Conservation (phyloP, 1,139 yeast species). For the Martiniozyma asiatica region DNA sequence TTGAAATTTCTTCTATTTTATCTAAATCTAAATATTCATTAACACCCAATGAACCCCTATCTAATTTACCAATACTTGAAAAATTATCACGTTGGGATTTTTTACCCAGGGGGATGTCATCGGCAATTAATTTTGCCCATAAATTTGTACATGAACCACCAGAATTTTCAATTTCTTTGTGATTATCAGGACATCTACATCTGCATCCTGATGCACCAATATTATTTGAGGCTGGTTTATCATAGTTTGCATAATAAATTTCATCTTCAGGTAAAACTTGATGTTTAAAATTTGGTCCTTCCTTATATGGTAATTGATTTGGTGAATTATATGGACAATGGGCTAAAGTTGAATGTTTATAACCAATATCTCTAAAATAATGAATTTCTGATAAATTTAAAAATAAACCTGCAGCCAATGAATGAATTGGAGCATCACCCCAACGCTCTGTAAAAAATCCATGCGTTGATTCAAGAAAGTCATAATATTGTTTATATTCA, state of each 20-base stretch:
- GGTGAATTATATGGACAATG: constrained; percentile 75
- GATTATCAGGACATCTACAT: constrained; percentile 59
- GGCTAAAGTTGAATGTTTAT: constrained; percentile 61
- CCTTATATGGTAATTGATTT: constrained; percentile 36
- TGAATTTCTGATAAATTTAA: constrained; percentile 59
- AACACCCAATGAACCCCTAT: constrained; percentile 10
- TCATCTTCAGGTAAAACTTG: constrained; percentile 21
- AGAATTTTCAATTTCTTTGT: constrained; percentile 42
- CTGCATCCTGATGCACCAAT: constrained; percentile 66
- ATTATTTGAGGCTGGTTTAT: constrained; percentile 22
- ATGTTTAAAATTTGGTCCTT: constrained; percentile 19
- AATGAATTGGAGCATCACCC: constrained; percentile 95
- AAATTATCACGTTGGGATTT: not conserved
- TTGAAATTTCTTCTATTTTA: constrained; percentile 23
- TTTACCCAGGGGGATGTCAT: constrained; percentile 18
- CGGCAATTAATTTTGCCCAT: constrained; percentile 39
- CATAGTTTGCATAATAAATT: constrained; percentile 32
- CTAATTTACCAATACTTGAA: constrained; percentile 1
- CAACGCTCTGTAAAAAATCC: constrained; percentile 84
- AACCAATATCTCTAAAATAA: constrained; percentile 85
- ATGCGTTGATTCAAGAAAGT: constrained; percentile 53
- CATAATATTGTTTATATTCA: constrained; percentile 51
- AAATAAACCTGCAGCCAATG: constrained; percentile 69
- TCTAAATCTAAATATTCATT: constrained; percentile 23
- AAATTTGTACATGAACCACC: constrained; percentile 41